These are phyloP conservation scores for Fusarium annulatum DNA, from an alignment of 2,329 filamentous ascomycete genomes.

Conservation along the genomic window DNA sequence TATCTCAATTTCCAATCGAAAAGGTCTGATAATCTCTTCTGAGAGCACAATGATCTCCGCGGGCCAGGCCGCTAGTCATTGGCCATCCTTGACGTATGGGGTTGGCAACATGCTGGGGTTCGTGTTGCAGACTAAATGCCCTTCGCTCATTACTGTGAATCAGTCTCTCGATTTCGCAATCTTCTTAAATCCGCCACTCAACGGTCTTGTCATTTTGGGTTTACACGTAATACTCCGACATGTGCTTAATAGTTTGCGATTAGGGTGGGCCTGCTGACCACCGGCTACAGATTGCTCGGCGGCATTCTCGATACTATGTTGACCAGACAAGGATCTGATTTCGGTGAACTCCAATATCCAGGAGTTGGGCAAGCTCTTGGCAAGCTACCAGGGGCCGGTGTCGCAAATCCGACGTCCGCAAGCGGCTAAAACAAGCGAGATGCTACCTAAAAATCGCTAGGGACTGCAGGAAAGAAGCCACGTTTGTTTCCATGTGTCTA, in stretches of 20 bases:
- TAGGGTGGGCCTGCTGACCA: not conserved
- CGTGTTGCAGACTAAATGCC: not conserved
- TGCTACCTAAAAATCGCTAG: not conserved
- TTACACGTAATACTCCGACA: not conserved
- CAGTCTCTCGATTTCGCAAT: not conserved
- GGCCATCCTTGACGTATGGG: too few species aligned
- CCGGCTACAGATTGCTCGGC: not conserved
- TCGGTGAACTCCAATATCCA: not conserved
- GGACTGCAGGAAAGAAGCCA: not conserved
- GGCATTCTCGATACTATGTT: not conserved
- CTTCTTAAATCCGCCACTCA: rapidly evolving
- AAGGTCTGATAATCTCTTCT: too few species aligned
- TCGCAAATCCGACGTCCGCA: not conserved
- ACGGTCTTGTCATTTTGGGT: not conserved
- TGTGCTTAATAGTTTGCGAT: not conserved
- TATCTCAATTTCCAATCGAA: too few species aligned
- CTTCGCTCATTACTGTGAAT: not conserved
- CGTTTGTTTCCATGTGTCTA: not conserved
- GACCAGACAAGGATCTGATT: not conserved
- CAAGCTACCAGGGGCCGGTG: not conserved
- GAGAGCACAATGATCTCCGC: too few species aligned
- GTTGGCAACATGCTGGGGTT: not conserved
- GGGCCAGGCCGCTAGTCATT: too few species aligned
- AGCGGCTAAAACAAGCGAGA: not conserved
- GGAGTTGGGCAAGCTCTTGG: not conserved